Percentiles rank a stretch among this genome's conserved stretches.
phyloP scores from a whole-genome alignment of 2,329 filamentous ascomycete species.

The Xylariaceae sp. region DNA sequence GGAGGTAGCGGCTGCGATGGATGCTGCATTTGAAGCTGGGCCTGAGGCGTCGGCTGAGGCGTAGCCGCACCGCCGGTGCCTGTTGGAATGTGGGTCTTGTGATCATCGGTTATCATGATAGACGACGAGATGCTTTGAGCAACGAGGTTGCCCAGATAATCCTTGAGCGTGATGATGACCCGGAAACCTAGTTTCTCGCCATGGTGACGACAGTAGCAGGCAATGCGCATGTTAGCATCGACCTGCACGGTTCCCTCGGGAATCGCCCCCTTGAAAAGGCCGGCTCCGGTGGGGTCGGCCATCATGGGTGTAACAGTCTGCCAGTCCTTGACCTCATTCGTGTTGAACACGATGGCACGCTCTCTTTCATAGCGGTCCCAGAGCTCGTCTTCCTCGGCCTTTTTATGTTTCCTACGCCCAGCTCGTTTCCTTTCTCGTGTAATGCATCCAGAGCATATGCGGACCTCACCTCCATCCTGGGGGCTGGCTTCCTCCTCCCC shows the following conservation, averaged over 20 bases:
- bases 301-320: constrained; percentile 53
- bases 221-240: constrained; percentile 88
- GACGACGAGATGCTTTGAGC: constrained; percentile 81
- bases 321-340: constrained; percentile 81
- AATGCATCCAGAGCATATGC: constrained; percentile 89
- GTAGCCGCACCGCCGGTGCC: constrained; percentile 9
- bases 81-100: constrained; percentile 66
- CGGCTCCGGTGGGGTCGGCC: constrained; percentile 39
- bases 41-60: constrained; percentile 9
- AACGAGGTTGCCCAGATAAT: constrained; percentile 67
- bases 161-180: constrained; percentile 92
- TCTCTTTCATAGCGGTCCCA: constrained; percentile 78
- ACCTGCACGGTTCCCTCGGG: constrained; percentile 65
- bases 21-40: constrained; percentile 11
- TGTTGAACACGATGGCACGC: constrained; percentile 87
- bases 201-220: constrained; percentile 94
- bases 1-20: constrained; percentile 17
- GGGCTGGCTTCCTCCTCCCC: constrained; percentile 65
- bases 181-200: constrained; percentile 86
- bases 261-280: constrained; percentile 40
- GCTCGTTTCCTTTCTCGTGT: constrained; percentile 86
- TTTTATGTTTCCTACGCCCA: constrained; percentile 87
- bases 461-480: constrained; percentile 85
- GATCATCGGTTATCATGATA: constrained; percentile 97
- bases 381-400: constrained; percentile 83